Evolutionary conservation across 805 yeast species (phyloP).

Genomic region (Cyberlindnera mrakii): DNA sequence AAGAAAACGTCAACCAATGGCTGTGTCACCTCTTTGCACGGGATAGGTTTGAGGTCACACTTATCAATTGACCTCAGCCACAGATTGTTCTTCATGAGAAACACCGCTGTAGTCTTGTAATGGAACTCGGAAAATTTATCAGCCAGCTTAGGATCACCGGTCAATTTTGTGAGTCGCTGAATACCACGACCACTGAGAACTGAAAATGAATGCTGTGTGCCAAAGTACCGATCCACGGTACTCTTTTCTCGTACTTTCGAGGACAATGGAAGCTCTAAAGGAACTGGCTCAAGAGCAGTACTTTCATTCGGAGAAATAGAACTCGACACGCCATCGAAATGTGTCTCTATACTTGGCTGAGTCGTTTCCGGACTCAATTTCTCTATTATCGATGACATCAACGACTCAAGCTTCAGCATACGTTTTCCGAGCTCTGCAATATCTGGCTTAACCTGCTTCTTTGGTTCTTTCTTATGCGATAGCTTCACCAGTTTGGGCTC

Average conservation of each 20-base stretch:
- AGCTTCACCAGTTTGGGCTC: background rate
- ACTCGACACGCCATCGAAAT: background rate
- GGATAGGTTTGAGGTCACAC: conserved; percentile 24
- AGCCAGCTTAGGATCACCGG: conserved; percentile 14
- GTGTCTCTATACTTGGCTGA: background rate
- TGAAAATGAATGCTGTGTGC: conserved; percentile 26
- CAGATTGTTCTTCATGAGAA: conserved; percentile 14
- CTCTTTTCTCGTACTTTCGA: conserved; percentile 1
- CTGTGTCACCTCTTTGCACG: conserved; percentile 21
- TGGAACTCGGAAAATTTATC: conserved; percentile 23
- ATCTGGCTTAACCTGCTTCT: background rate
- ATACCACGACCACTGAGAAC: conserved; percentile 37
- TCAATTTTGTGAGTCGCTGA: conserved; percentile 28
- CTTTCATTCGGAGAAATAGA: background rate
- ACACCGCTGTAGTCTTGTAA: conserved; percentile 13
- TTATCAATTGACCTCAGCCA: conserved; percentile 32
- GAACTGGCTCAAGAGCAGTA: background rate
- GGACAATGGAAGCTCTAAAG: too few species aligned
- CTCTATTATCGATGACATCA: conserved; percentile 25
- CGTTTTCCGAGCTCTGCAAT: conserved; percentile 22
- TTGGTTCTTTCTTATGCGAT: background rate
- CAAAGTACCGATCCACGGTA: conserved; percentile 13
- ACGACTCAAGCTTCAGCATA: conserved; percentile 28
- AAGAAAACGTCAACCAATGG: conserved; percentile 13
- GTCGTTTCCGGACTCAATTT: conserved; percentile 13